These are phyloP conservation scores for Candida khao-thaluensis DNA, from an alignment of 805 yeast species.

Conservation along the genomic window DNA sequence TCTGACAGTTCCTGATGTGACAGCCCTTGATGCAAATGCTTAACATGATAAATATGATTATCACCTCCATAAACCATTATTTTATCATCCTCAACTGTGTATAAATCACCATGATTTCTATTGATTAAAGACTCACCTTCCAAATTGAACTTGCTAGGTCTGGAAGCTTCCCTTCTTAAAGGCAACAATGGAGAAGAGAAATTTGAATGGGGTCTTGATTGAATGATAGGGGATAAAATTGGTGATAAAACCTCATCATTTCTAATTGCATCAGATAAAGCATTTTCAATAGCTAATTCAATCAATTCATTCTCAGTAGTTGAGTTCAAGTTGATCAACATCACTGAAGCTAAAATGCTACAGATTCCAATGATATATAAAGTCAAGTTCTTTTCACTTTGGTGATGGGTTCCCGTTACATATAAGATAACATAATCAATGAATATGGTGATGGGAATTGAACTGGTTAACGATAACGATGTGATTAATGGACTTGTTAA, in stretches of 20 bases:
- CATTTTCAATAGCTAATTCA: constrained; percentile 47
- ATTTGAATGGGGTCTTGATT: constrained; percentile 11
- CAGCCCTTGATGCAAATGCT: too few relatives aligned
- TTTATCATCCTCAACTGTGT: constrained; percentile 11
- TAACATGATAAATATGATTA: constrained; percentile 16
- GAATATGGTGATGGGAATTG: constrained; percentile 52
- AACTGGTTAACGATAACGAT: constrained; percentile 49
- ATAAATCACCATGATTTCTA: constrained; percentile 14
- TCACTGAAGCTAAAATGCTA: constrained; percentile 45
- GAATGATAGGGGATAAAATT: constrained; percentile 44
- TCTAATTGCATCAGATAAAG: constrained; percentile 47
- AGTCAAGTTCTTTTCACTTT: constrained; percentile 12
- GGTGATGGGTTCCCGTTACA: constrained; percentile 18
- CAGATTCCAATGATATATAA: constrained; percentile 48
- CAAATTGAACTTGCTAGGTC: constrained; percentile 11
- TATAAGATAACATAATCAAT: constrained; percentile 42
- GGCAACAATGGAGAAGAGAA: constrained; percentile 14
- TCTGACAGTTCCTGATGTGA: neutral
- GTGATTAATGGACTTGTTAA: constrained; percentile 55
- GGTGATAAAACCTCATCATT: constrained; percentile 48
- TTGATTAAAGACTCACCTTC: constrained; percentile 16
- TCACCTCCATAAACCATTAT: constrained; percentile 14
- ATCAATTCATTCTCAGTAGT: constrained; percentile 44
- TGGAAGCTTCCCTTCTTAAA: constrained; percentile 6
- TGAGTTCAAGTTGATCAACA: constrained; percentile 45